Base-by-base conservation (phyloP, 192 early-diverging fungal genomes). In the Thamnidium elegans region DNA sequence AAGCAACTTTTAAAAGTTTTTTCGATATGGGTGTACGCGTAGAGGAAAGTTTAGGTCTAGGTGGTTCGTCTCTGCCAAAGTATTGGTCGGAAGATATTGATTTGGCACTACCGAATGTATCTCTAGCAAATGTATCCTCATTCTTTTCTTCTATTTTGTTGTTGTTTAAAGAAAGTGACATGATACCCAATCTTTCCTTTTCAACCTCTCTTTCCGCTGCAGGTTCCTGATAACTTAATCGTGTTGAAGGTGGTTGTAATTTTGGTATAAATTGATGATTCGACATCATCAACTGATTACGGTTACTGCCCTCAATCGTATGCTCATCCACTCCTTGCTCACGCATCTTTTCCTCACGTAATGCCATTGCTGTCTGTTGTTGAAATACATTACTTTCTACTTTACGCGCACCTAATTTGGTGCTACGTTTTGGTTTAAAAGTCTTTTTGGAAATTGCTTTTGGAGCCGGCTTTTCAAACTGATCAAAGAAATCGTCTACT, bases 41-140 rank as follows among this genome's bases (percentile, higher is more conserved):
- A 47, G 88, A 89, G 6, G 90, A 87, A 55, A 93, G 94, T 23
- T 86, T 83, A n/a, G 83, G 86, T 9, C 90, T 88, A 54, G 80
- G 82, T 48, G 85, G 81, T 8, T 79, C 67, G 39, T 84, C 81
- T 19, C 92, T 87, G 3, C 86, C 89, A 86, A 96, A 95, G 76
- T 89, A 96, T 80, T 95, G 90, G 70, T 95, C 93, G 19, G 89
- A 91, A 30, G 92, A 94, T 58, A 98, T 96, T 26, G 90, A 81
- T 74, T 92, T 95, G 50, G 93, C 89, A 52, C 72, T 82, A 6
- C 82, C 82, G 69, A 98, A 96, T 63, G 89, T 84, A 50, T 94
- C 88, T n/a, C 83, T 76, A 3, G 91, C 87, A 62, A 50, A 62
- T 14, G n/a, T 14, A 36, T 2, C 34, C 2, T 65, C 63, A 13